phyloP scores from a whole-genome alignment of 768 basidiomycete genomes.

The Lactarius tabidus region DNA sequence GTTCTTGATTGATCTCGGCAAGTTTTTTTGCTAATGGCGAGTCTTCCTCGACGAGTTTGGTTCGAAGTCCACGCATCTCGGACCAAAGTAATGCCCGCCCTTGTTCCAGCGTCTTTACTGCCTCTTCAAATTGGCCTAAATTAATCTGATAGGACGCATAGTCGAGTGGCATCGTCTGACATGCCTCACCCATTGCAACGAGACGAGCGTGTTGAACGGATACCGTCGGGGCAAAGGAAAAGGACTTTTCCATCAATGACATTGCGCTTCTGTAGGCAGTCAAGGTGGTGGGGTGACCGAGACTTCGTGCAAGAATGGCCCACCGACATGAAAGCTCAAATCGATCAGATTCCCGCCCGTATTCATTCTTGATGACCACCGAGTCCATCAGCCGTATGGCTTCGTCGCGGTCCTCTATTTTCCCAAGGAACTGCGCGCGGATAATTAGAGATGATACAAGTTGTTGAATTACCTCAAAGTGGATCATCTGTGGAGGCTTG shows the following conservation, averaged over 20 bases:
- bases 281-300: background rate
- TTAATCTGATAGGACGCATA: background rate
- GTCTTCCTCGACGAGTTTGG: background rate
- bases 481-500: background rate
- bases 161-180: background rate
- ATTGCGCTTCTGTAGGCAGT: background rate
- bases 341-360: background rate
- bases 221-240: background rate
- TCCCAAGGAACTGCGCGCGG: background rate
- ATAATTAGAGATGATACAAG: background rate
- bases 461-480: background rate
- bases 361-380: background rate
- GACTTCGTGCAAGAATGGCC: background rate
- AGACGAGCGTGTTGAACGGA: background rate
- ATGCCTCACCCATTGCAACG: background rate
- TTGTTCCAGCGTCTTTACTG: constrained; percentile 2
- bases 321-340: background rate
- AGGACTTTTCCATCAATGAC: background rate
- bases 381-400: background rate
- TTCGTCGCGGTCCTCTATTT: background rate
- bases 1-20: background rate
- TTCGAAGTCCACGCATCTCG: background rate
- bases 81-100: constrained; percentile 1
- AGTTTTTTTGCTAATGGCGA: background rate
- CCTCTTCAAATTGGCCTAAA: background rate